Percentiles rank a stretch among this genome's conserved stretches.
Evolutionary conservation across 805 yeast species (phyloP).

Genomic region (Candida argentea): DNA sequence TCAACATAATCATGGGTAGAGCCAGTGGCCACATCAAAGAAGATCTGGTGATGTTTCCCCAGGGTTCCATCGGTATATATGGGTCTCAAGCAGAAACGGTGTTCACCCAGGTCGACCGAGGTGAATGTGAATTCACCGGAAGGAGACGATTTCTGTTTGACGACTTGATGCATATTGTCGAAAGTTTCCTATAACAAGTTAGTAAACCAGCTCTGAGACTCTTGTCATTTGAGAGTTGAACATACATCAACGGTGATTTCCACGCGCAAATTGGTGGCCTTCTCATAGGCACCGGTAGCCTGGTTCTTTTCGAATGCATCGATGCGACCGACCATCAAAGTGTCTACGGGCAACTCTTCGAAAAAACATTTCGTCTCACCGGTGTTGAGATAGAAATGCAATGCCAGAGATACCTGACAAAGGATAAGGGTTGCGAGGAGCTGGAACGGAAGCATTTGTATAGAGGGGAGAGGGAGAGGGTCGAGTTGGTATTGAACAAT

Average conservation of each 20-base stretch:
- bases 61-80: slow-evolving; percentile 61
- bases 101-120: slow-evolving; percentile 78
- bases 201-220: slow-evolving; percentile 1
- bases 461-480: no score
- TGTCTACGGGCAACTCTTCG: slow-evolving; percentile 67
- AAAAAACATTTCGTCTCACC: slow-evolving; percentile 75
- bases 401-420: slow-evolving; percentile 23
- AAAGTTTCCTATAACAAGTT: slow-evolving; percentile 38
- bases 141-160: slow-evolving; percentile 50
- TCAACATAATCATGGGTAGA: slow-evolving; percentile 52
- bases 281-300: slow-evolving; percentile 35
- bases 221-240: slow-evolving; percentile 2
- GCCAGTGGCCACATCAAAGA: slow-evolving; percentile 65
- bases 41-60: slow-evolving; percentile 53
- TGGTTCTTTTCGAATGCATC: slow-evolving; percentile 56
- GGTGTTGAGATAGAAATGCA: slow-evolving; percentile 74
- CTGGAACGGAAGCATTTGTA: slow-evolving; percentile 1
- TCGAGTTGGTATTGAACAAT: no score
- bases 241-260: slow-evolving; percentile 59
- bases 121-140: slow-evolving; percentile 70
- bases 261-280: slow-evolving; percentile 47
- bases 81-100: slow-evolving; percentile 62
- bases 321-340: slow-evolving; percentile 71
- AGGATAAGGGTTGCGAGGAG: slow-evolving; percentile 5
- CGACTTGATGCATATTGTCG: slow-evolving; percentile 74